Evolutionary conservation across 2,329 filamentous ascomycete genomes (phyloP).

Genomic region (Exserohilum turcica): DNA sequence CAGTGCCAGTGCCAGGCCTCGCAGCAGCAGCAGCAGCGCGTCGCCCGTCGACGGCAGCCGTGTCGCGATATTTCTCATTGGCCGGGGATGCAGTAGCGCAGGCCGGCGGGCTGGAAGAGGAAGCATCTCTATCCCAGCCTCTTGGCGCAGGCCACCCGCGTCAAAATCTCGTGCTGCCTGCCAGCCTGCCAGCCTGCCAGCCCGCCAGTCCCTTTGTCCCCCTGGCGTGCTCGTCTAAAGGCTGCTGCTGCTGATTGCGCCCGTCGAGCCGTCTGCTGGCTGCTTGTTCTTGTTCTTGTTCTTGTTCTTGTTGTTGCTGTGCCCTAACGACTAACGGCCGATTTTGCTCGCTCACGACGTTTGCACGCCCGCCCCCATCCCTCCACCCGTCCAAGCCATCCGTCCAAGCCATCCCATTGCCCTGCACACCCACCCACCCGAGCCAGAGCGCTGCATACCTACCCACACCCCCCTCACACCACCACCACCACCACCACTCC

Average conservation of each 20-base stretch:
- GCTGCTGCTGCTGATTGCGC: constrained; percentile 3
- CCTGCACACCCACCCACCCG: constrained; percentile 9
- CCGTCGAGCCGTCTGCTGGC: no score
- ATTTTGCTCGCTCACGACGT: not conserved
- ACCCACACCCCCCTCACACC: constrained; percentile 11
- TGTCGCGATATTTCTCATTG: constrained; percentile 12
- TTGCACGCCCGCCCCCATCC: not conserved
- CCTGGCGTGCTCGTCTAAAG: constrained; percentile 1
- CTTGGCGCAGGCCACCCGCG: constrained; percentile 22
- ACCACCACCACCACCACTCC: not conserved
- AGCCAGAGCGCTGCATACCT: constrained; percentile 6
- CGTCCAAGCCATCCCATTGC: not conserved
- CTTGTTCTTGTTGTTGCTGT: constrained; percentile 7
- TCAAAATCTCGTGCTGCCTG: constrained; percentile 23
- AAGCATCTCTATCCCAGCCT: constrained; percentile 11
- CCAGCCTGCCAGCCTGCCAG: constrained; percentile 13
- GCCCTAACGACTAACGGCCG: constrained; percentile 19
- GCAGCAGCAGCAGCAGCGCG: constrained; percentile 12
- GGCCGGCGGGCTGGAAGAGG: constrained; percentile 18
- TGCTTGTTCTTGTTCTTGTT: no score
- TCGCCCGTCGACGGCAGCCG: constrained; percentile 19
- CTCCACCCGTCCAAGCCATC: not conserved
- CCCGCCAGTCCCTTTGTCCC: not conserved
- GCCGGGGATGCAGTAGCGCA: constrained; percentile 23
- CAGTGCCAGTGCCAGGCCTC: constrained; percentile 1